Evolutionary conservation across 2,329 filamentous ascomycete genomes (phyloP).

Genomic region (Cordyceps farinosa): DNA sequence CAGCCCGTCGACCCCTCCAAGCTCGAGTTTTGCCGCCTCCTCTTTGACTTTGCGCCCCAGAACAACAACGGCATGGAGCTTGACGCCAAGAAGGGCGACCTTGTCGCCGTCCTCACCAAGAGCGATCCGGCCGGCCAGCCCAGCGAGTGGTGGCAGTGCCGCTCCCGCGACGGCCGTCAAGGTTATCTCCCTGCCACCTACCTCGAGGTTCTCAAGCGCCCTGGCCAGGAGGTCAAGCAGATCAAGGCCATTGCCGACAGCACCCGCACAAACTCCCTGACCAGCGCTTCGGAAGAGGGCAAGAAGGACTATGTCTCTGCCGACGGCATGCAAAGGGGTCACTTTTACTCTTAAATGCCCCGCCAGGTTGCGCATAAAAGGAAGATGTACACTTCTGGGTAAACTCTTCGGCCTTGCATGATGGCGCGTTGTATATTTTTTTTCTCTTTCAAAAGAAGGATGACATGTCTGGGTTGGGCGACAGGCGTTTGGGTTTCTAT

Average conservation of each 20-base stretch:
- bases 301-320: slow-evolving; percentile 52
- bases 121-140: slow-evolving; percentile 86
- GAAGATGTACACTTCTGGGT: neutral
- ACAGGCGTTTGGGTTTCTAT: slow-evolving; percentile 12
- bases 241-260: slow-evolving; percentile 49
- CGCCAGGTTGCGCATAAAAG: neutral
- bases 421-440: slow-evolving; percentile 9
- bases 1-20: slow-evolving; percentile 77
- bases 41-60: slow-evolving; percentile 92
- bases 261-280: slow-evolving; percentile 48
- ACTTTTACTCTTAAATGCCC: slow-evolving; percentile 49
- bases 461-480: neutral
- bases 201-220: slow-evolving; percentile 66
- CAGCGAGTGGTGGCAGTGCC: slow-evolving; percentile 96
- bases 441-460: slow-evolving; percentile 4
- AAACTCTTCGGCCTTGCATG: neutral
- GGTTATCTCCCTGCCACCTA: slow-evolving; percentile 92
- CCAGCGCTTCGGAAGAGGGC: slow-evolving; percentile 41
- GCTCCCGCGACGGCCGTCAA: slow-evolving; percentile 81
- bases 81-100: slow-evolving; percentile 88
- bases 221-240: slow-evolving; percentile 48
- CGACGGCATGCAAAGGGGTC: slow-evolving; percentile 56
- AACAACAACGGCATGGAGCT: slow-evolving; percentile 71
- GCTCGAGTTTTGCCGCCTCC: slow-evolving; percentile 90
- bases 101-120: slow-evolving; percentile 91